Base-by-base conservation (phyloP, 345 rosid species). In the Brassica cretica region DNA sequence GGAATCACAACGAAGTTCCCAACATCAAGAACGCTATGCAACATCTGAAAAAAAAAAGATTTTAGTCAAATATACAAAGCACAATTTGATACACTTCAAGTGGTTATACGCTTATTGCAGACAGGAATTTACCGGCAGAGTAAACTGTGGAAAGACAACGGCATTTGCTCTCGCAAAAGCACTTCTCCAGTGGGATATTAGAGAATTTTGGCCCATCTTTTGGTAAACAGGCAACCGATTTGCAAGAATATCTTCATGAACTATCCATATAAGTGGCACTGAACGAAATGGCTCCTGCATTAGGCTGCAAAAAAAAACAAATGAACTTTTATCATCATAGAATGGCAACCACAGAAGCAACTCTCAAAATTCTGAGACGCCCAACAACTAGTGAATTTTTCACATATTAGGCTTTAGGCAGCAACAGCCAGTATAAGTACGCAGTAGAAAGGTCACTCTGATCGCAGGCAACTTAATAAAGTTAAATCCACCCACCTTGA, bases 1-100 rank as follows among this genome's bases (percentile, higher is more conserved):
- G 94, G 94, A 86, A 93, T 85, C 71, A 93, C 99, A 87, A 87
- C 84, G 84, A 95, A 95, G 89, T 95, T 93, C 81, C 99, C 98
- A 86, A 88, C 81, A 85, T 95, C 99, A 73, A 95, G 96, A 85
- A 83, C 80, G 77, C 92, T 90, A 84, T 93, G 89, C 78, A 95
- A 72, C 97, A 95, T 93, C 99, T 95, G 96, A 81, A 71, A 71
- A 72, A 84, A 76, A 46, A 21, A 79, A 4, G 71, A 81, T 49
- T 64, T 86, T 79, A 81, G 79, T 73, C 33, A 71, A 71, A 77
- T 64, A 76, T 58, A 80, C 62, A 78, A 81, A 78, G 71, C 59
- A 78, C 19, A 76, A 44, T 66, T 46, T 44, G 35, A 73, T 27
- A 71, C 18, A 44, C 16, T 76, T 49, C n/a, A 44, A 41, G 77